phyloP scores from a whole-genome alignment of 2,329 filamentous ascomycete genomes.

The Arthrinium puccinioides region DNA sequence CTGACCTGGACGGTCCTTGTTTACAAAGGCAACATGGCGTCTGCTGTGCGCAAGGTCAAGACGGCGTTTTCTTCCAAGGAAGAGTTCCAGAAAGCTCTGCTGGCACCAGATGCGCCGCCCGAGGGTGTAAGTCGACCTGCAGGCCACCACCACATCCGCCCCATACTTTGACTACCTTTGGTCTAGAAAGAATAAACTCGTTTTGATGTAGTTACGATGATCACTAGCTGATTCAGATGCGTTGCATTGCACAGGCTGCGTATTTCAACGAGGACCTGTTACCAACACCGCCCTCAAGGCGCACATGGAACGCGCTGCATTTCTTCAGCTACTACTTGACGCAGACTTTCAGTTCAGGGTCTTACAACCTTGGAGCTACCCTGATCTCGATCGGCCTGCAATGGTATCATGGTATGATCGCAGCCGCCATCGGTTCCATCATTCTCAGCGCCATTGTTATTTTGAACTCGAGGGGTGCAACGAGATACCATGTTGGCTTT shows the following conservation, averaged over 20 bases:
- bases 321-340: constrained; percentile 26
- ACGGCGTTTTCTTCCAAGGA: constrained; percentile 8
- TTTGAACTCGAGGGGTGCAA: constrained; percentile 24
- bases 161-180: no score
- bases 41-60: constrained; percentile 1
- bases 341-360: constrained; percentile 24
- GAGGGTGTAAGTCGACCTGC: constrained; percentile 1
- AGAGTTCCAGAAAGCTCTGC: constrained; percentile 8
- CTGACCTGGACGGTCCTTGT: no score
- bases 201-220: no score
- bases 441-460: constrained; percentile 24
- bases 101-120: constrained; percentile 5
- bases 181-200: no score
- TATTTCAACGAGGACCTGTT: constrained; percentile 18
- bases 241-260: constrained; percentile 6
- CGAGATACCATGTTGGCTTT: constrained; percentile 27
- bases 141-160: no score
- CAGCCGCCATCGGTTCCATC: constrained; percentile 19
- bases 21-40: no score
- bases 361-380: constrained; percentile 22
- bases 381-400: constrained; percentile 23
- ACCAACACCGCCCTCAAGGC: constrained; percentile 13
- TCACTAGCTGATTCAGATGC: no score
- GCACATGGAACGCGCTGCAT: constrained; percentile 16
- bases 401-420: constrained; percentile 23